Base-by-base conservation (phyloP, 805 yeast genomes). In the Candida corydali region DNA sequence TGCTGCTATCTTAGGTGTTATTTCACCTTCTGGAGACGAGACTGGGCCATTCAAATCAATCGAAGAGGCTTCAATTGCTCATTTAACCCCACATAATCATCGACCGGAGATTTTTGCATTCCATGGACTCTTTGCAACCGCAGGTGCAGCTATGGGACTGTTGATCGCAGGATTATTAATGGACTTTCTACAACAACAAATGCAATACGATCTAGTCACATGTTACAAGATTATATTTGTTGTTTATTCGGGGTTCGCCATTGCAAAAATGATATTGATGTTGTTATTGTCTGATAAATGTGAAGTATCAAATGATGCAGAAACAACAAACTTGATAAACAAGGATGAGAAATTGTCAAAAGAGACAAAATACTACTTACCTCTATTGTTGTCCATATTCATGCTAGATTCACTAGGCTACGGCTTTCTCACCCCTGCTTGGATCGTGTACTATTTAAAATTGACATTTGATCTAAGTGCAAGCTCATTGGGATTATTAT, bases 21-120 rank as follows among this genome's bases (percentile, higher is more conserved):
- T 87, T 6, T 84, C 95, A 2, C 93, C 95, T 2, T 78, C 86
- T 19, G 95, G 96, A 17, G 88, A 82, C 50, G 96, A 87, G 51
- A 86, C 89, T 0, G 96, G 96, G 0, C 96, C 96, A 0, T 87
- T 87, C 57, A 82, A 84, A 51, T 77, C 93, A 0, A 78, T 87
- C 19, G 96, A 87, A 55, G 95, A 86, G 52, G 79, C 91, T 1
- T 73, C 85, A 26, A 67, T 87, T 34, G 93, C 95, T 0, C 91
- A 85, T 56, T 61, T 87, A 44, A 82, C 94, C 0, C 78, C 82
- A 0, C 71, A 70, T 25, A 65, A 64, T 37, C 75, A 73, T 38
- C 66, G 94, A 31, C 81, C 94, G 1, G 85, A 78, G 44, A 65
- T 86, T 2, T 86, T 78, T 63, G 93, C 93, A 0, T 65, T 81